These are phyloP conservation scores for Crucibulum laeve DNA, from an alignment of 768 basidiomycete genomes.

Conservation along the genomic window DNA sequence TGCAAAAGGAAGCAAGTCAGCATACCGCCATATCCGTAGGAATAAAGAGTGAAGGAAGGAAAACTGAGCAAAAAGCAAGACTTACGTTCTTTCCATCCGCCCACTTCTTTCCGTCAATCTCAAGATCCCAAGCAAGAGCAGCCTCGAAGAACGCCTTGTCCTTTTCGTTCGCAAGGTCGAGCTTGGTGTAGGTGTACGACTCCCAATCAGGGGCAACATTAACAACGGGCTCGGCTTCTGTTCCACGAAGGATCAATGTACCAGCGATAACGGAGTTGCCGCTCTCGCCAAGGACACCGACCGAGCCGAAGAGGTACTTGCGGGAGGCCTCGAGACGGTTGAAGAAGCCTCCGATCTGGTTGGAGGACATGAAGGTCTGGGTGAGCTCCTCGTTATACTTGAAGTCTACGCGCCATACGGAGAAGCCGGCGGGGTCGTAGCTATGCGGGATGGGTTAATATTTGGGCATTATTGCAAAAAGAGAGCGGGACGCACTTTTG, in stretches of 20 bases:
- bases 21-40: no score
- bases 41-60: neutral
- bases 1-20: conserved; percentile 10
- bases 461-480: neutral
- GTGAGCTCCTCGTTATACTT: conserved; percentile 96
- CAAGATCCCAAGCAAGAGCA: conserved; percentile 91
- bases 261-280: conserved; percentile 83
- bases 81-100: conserved; percentile 86
- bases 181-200: conserved; percentile 73
- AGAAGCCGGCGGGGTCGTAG: conserved; percentile 87
- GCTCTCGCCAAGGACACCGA: conserved; percentile 81
- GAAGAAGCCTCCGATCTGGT: conserved; percentile 95
- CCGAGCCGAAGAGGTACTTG: conserved; percentile 92
- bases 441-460: conserved; percentile 29
- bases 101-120: conserved; percentile 87
- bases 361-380: conserved; percentile 89
- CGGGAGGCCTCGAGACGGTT: conserved; percentile 96
- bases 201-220: conserved; percentile 89
- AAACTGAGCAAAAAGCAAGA: conserved; percentile 13
- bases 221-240: conserved; percentile 65
- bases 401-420: conserved; percentile 90
- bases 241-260: conserved; percentile 78
- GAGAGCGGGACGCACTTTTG: conserved; percentile 62
- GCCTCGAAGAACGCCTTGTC: conserved; percentile 92
- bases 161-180: conserved; percentile 67